phyloP scores from a whole-genome alignment of 2,329 filamentous ascomycete species.

The Beauveria brongniartii region DNA sequence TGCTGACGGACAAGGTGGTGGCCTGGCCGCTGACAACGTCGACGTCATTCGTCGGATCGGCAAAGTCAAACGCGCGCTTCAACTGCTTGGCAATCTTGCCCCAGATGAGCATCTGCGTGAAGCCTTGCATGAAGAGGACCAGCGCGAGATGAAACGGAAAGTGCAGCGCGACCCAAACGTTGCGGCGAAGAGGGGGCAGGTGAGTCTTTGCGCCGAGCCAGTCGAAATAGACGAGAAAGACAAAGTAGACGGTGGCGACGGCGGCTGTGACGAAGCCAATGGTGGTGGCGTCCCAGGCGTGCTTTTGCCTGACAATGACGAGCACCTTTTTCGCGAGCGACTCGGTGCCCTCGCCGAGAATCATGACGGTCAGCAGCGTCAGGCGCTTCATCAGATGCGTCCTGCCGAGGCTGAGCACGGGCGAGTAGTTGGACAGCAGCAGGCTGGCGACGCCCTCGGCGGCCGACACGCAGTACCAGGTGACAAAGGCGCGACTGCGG shows the following conservation, averaged over 20 bases:
- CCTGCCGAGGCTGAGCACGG: conserved; percentile 50
- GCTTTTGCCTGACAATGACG: conserved; percentile 35
- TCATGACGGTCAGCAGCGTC: conserved; percentile 55
- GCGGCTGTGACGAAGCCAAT: conserved; percentile 34
- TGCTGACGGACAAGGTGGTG: not conserved
- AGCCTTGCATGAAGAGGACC: conserved; percentile 55
- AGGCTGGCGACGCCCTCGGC: conserved; percentile 46
- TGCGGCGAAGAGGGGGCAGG: conserved; percentile 48
- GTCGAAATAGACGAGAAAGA: conserved; percentile 45
- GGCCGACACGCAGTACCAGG: conserved; percentile 47
- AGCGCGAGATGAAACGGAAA: conserved; percentile 57
- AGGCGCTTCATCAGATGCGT: conserved; percentile 58
- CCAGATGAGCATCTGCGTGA: conserved; percentile 47
- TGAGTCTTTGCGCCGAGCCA: conserved; percentile 55
- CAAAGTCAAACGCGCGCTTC: conserved; percentile 14
- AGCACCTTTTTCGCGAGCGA: conserved; percentile 47
- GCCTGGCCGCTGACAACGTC: conserved; percentile 18
- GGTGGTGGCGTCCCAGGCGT: conserved; percentile 30
- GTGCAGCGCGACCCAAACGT: conserved; percentile 49
- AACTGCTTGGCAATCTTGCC: conserved; percentile 30
- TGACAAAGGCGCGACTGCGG: conserved; percentile 27
- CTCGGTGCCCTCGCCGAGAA: conserved; percentile 59
- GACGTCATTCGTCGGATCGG: conserved; percentile 11
- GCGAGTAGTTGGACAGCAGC: conserved; percentile 43
- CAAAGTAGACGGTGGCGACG: conserved; percentile 34